Conservation (phyloP, 306 rosid species). For the Vachellia collinsii region DNA sequence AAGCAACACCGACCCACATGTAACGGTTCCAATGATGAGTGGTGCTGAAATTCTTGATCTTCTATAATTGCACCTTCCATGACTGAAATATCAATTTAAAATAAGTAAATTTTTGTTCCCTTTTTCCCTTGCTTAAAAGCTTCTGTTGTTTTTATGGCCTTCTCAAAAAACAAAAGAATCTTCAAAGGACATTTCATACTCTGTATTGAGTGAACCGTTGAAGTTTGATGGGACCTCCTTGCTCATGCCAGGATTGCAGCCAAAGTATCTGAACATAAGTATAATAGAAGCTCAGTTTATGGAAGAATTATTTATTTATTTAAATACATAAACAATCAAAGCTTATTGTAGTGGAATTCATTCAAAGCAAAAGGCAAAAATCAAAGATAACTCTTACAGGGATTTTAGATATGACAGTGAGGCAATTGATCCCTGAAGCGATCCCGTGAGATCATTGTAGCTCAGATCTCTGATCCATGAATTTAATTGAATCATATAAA, state of each 20-base stretch:
- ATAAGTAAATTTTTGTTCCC: constrained; percentile 16
- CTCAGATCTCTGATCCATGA: constrained; percentile 72
- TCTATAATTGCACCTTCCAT: constrained; percentile 52
- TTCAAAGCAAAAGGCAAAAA: neutral
- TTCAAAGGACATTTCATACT: constrained; percentile 49
- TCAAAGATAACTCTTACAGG: constrained; percentile 50
- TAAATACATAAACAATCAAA: constrained; percentile 2
- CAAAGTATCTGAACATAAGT: constrained; percentile 55
- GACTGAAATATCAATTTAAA: constrained; percentile 49
- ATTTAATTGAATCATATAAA: constrained; percentile 33
- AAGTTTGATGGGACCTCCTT: constrained; percentile 47
- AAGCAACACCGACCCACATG: constrained; percentile 65
- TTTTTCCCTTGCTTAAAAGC: constrained; percentile 11
- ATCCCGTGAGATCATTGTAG: constrained; percentile 64
- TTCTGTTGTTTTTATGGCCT: neutral
- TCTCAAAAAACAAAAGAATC: too few relatives aligned
- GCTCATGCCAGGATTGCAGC: constrained; percentile 61
- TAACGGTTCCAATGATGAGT: constrained; percentile 58
- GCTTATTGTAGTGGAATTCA: constrained; percentile 18
- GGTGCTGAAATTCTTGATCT: constrained; percentile 35
- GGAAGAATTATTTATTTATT: neutral
- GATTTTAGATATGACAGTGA: constrained; percentile 54
- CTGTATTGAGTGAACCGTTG: constrained; percentile 56
- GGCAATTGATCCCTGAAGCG: constrained; percentile 59
- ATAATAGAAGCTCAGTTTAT: constrained; percentile 25